Percentiles rank a stretch among this genome's conserved stretches.
Evolutionary conservation across 225 moss, liverwort and hornwort species (phyloP).

Genomic region (Takakia lepidozioides): DNA sequence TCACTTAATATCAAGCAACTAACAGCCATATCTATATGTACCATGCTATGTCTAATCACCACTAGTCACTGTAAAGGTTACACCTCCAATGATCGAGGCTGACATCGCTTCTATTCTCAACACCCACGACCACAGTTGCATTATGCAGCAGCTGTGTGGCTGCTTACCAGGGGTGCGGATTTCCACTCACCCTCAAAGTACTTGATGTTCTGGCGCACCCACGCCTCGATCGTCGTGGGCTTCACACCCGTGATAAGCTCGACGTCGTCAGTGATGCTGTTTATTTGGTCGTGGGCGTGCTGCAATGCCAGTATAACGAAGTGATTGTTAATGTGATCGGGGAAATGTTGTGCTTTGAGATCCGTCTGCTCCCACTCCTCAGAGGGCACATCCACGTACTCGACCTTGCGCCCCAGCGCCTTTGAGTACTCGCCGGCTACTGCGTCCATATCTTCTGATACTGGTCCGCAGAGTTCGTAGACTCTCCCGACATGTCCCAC

Average conservation of each 20-base stretch:
- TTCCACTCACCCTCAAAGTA: too few species aligned
- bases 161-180: too few species aligned
- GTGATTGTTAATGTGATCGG: constrained; percentile 7
- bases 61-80: too few species aligned
- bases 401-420: constrained; percentile 13
- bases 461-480: constrained; percentile 12
- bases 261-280: neutral
- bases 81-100: too few species aligned
- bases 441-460: constrained; percentile 14
- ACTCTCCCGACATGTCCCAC: constrained; percentile 6
- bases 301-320: constrained; percentile 10
- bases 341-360: constrained; percentile 5
- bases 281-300: constrained; percentile 5
- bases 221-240: constrained; percentile 12
- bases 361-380: constrained; percentile 18
- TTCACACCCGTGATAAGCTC: constrained; percentile 8
- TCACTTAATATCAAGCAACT: too few species aligned
- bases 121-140: too few species aligned
- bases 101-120: too few species aligned
- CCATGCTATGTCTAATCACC: too few species aligned
- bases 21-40: too few species aligned
- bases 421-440: constrained; percentile 10
- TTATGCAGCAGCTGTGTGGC: too few species aligned
- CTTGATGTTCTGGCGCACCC: constrained; percentile 25
- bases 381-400: constrained; percentile 17